Evolutionary conservation across 768 basidiomycete species (phyloP).

Genomic region (Boletus reticulatus): DNA sequence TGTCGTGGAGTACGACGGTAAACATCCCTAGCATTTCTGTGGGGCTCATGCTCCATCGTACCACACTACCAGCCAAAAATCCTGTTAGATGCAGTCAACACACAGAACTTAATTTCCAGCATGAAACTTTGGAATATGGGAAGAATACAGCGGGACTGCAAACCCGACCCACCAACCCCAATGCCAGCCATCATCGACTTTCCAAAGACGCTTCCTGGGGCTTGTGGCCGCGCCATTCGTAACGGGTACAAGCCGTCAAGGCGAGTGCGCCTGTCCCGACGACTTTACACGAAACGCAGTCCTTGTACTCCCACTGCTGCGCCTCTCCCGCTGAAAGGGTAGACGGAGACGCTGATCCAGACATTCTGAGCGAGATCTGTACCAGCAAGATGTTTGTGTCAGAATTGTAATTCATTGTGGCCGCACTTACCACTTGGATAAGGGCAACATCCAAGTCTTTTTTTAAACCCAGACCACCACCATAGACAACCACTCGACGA

Average conservation of each 20-base stretch:
- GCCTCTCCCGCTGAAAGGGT: constrained; percentile 3
- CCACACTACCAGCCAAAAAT: constrained; percentile 28
- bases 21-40: constrained; percentile 21
- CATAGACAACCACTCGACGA: no score
- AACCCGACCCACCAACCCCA: constrained; percentile 55
- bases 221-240: constrained; percentile 57
- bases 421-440: no score
- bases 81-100: constrained; percentile 20
- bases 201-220: constrained; percentile 58
- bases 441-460: no score
- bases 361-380: constrained; percentile 8
- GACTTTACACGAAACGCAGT: constrained; percentile 70
- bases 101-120: no score
- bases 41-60: constrained; percentile 31
- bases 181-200: constrained; percentile 61
- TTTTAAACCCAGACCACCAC: no score
- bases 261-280: constrained; percentile 65
- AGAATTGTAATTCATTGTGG: no score
- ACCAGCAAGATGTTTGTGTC: no score
- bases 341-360: constrained; percentile 8
- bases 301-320: constrained; percentile 32
- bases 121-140: not conserved
- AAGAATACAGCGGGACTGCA: no score
- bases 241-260: constrained; percentile 64
- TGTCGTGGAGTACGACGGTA: not conserved